Percentiles rank a stretch among this genome's conserved stretches.
These are phyloP conservation scores for Auxenochlorella pyrenoidosa DNA, from an alignment of 139 green algal genomes.

Conservation along the genomic window DNA sequence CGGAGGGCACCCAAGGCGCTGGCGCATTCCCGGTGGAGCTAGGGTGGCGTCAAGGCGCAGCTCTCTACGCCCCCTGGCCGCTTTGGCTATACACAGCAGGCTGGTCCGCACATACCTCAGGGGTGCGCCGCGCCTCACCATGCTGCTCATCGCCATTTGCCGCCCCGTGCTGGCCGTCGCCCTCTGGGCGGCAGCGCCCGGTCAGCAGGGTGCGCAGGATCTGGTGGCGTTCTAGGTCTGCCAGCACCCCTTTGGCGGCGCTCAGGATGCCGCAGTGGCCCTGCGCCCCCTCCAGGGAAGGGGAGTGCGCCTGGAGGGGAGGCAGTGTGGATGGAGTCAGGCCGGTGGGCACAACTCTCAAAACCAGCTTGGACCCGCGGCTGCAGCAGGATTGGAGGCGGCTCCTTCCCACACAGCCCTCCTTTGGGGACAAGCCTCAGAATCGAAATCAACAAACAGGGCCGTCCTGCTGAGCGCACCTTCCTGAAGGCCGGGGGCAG, in stretches of 20 bases:
- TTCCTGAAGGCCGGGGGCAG: neutral
- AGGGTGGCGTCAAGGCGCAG: too few species aligned
- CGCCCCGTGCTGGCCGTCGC: neutral
- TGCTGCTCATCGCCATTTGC: too few species aligned
- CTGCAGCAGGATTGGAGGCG: too few species aligned
- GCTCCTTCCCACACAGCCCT: too few species aligned
- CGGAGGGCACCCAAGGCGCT: too few species aligned
- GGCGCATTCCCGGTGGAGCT: too few species aligned
- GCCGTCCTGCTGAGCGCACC: neutral
- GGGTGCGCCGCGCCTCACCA: neutral
- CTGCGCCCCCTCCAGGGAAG: neutral
- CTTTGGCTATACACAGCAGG: neutral
- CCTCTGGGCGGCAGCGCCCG: neutral
- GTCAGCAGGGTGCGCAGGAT: slow-evolving; percentile 41
- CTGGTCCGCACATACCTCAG: neutral
- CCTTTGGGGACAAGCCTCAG: too few species aligned
- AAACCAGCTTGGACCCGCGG: too few species aligned
- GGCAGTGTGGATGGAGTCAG: neutral
- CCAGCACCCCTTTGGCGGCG: slow-evolving; percentile 30
- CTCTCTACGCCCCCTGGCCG: neutral
- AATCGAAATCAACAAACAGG: too few species aligned
- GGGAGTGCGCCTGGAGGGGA: slow-evolving; percentile 1
- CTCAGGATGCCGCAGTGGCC: slow-evolving; percentile 19
- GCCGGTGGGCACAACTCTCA: neutral
- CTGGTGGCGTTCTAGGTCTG: slow-evolving; percentile 29